Base-by-base conservation (phyloP, 345 rosid genomes). In the Viola odorata region DNA sequence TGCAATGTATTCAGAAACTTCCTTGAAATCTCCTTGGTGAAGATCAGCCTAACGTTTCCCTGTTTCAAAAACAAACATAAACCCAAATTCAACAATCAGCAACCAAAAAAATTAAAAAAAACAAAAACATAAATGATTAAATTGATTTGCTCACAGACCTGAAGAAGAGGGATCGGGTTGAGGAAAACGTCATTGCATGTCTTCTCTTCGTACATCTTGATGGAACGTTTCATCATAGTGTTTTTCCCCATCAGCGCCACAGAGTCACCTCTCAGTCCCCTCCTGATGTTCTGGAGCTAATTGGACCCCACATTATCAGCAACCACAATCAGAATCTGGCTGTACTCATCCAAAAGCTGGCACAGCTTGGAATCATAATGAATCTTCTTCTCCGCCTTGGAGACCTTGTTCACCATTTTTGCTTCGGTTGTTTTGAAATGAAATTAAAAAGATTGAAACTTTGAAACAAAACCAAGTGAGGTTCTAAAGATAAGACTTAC, bases 231-330 rank as follows among this genome's bases (percentile, higher is more conserved):
- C 78, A 57, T 89, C 97, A 92, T 92, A 0, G 98, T 92, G 65
- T 92, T 92, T 71, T 92, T 92, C 7, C 97, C 98, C 96, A 92
- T 92, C 0, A 92, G 81, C 16, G 89, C 85, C 3, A 89, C 49
- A 0, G 98, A 89, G 71, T 89, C 89, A 5, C 97, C 91, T 3
- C 97, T 79, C 9, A 92, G 76, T 45, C 98, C 97, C 41, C 7
- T 77, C 62, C 97, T 63, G n/a, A 92, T 92, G 71, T 73, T 87
- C 85, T 89, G 97, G 42, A 92, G 82, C 84, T 92, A 97, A 45
- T 73, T 89, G 12, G 98, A 92, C 2, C 98, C 98, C 2, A 92
- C 98, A 45, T 92, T 92, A 44, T 92, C 96, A 14, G 97, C 96
- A 0, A 86, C 89, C 9, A 62, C 98, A 13, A 92, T 41, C 44